phyloP scores from a whole-genome alignment of 75 land plant genomes.

The Gnetum montanum region DNA sequence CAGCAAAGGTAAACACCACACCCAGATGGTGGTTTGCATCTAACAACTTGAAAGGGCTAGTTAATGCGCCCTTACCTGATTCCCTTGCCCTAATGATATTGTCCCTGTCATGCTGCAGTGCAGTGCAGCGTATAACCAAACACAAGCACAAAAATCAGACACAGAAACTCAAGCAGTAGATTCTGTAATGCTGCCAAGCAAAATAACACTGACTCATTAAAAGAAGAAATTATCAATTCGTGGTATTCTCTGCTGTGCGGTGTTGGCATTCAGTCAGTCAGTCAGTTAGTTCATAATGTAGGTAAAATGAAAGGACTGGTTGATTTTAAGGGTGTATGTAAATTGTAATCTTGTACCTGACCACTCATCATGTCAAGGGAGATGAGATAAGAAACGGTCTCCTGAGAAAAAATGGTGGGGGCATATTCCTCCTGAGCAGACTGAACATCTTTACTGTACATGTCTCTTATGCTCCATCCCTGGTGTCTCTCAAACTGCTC shows the following conservation, averaged over 20 bases:
- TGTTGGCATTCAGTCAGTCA: no score
- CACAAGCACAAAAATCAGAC: no score
- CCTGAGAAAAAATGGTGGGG: slow-evolving; percentile 28
- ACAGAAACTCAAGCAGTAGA: not conserved
- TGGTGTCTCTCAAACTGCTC: slow-evolving; percentile 21
- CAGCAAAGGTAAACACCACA: slow-evolving; percentile 80
- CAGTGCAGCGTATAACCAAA: no score
- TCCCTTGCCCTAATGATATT: slow-evolving; percentile 78
- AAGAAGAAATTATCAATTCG: no score
- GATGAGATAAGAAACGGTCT: slow-evolving; percentile 21
- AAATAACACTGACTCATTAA: not conserved
- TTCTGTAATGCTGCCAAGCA: not conserved
- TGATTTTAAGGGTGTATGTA: no score
- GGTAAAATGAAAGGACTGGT: no score
- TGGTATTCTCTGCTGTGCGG: no score
- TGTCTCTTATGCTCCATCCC: slow-evolving; percentile 31
- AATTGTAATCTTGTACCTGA: slow-evolving; percentile 9
- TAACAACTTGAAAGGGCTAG: slow-evolving; percentile 66
- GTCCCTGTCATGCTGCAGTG: slow-evolving; percentile 90
- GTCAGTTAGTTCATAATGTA: no score
- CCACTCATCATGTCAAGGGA: slow-evolving; percentile 42
- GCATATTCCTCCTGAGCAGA: slow-evolving; percentile 29
- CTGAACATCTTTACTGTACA: slow-evolving; percentile 22
- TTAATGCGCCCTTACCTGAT: slow-evolving; percentile 83
- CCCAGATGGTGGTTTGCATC: slow-evolving; percentile 79